Conservation (phyloP, 257 asterid genomes). For the Plectranthus barbatus region DNA sequence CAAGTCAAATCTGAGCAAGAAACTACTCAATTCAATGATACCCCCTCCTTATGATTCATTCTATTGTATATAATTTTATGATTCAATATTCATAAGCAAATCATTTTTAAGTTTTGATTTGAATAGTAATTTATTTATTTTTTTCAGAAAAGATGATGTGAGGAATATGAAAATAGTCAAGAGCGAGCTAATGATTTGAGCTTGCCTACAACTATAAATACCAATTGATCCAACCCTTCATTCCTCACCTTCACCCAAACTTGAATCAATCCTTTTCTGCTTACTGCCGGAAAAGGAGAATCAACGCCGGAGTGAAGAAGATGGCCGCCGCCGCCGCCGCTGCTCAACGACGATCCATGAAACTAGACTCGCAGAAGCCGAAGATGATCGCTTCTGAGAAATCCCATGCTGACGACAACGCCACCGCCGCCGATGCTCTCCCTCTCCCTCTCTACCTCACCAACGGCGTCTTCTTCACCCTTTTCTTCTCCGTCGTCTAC, state of each 20-base stretch:
- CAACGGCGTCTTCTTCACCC: constrained; percentile 26
- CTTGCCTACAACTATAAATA: constrained; percentile 14
- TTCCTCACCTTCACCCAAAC: background rate
- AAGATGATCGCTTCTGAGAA: no score
- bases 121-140: no score
- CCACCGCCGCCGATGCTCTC: constrained; percentile 22
- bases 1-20: no score
- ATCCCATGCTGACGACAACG: no score
- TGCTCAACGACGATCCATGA: background rate
- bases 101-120: no score
- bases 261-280: background rate
- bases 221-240: background rate
- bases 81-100: no score
- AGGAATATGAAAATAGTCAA: background rate
- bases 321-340: background rate
- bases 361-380: background rate
- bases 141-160: no score
- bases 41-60: no score
- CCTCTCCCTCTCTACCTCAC: constrained; percentile 30
- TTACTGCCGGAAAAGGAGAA: background rate
- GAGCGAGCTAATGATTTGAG: no score
- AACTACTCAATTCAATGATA: no score
- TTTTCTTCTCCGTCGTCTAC: constrained; percentile 40
- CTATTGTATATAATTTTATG: no score
- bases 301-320: background rate